Conservation (phyloP, 2,329 filamentous ascomycete genomes). For the Aureobasidium musti region DNA sequence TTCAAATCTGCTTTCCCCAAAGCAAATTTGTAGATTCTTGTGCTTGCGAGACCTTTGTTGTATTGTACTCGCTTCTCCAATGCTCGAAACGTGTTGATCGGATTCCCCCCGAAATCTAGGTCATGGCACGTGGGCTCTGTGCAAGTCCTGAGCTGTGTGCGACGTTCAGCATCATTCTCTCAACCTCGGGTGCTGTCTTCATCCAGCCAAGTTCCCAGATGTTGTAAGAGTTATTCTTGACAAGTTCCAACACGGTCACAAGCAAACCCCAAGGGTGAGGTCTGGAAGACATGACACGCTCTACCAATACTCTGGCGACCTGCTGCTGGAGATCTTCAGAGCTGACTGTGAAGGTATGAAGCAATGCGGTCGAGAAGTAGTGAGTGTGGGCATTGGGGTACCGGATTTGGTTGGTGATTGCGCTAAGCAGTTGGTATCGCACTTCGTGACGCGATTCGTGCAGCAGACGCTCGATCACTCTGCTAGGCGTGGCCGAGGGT, state of each 20-base stretch:
- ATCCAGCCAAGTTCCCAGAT: conserved; percentile 95
- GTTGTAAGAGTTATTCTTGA: conserved; percentile 86
- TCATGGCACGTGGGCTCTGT: conserved; percentile 28
- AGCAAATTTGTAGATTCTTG: not conserved
- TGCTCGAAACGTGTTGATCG: not conserved
- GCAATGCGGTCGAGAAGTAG: conserved; percentile 84
- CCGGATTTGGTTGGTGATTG: conserved; percentile 88
- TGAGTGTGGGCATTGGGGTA: conserved; percentile 87
- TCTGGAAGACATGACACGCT: conserved; percentile 83
- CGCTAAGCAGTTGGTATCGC: conserved; percentile 75
- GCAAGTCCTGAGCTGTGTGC: conserved; percentile 30
- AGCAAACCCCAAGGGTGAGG: conserved; percentile 96
- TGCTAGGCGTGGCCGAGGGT: conserved; percentile 65
- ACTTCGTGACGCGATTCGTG: conserved; percentile 58
- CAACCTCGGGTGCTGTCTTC: conserved; percentile 82
- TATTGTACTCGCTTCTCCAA: not conserved
- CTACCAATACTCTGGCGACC: conserved; percentile 83
- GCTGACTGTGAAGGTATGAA: conserved; percentile 72
- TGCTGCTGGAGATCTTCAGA: conserved; percentile 83
- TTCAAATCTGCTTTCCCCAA: conserved; percentile 21
- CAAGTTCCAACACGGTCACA: conserved; percentile 80
- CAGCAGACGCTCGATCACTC: conserved; percentile 72
- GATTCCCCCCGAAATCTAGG: conserved; percentile 21
- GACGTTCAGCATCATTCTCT: conserved; percentile 41
- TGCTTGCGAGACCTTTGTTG: not conserved